Evolutionary conservation across 108 stramenopile genomes (phyloP).

Genomic region (Cyclotella sp.): DNA sequence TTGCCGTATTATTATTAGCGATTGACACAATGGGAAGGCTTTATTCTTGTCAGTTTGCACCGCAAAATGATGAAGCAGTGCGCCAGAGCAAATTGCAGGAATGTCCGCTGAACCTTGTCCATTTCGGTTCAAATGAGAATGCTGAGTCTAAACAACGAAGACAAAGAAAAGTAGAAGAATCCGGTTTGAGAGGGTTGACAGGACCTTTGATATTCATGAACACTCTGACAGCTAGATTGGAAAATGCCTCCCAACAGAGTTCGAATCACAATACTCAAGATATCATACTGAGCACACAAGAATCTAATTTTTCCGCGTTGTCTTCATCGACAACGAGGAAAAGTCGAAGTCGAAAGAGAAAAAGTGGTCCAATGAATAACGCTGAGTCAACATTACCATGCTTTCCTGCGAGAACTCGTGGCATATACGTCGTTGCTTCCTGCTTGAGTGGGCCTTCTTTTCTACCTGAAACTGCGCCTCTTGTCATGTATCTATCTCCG

Average conservation of each 20-base stretch:
- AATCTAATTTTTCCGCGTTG: constrained; percentile 2
- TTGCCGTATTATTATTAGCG: constrained; percentile 22
- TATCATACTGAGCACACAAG: background rate
- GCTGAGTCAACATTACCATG: background rate
- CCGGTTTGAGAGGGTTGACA: background rate
- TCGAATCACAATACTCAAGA: background rate
- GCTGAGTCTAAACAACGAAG: background rate
- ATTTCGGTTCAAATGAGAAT: background rate
- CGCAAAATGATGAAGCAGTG: background rate
- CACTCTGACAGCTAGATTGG: constrained; percentile 35
- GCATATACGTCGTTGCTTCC: constrained; percentile 47
- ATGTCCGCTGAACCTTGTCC: background rate
- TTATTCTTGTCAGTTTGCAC: constrained; percentile 6
- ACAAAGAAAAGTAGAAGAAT: background rate
- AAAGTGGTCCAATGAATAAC: constrained; percentile 15
- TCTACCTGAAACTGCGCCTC: constrained; percentile 31
- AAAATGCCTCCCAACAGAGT: background rate
- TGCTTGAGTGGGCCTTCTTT: constrained; percentile 27
- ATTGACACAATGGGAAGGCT: constrained; percentile 30
- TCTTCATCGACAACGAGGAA: constrained; percentile 5
- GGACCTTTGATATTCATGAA: constrained; percentile 32
- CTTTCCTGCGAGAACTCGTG: background rate
- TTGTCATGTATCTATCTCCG: constrained; percentile 33
- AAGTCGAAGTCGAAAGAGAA: constrained; percentile 39
- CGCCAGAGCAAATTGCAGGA: too few relatives aligned